Conservation (phyloP, 768 basidiomycete species). For the Agrocybe praecox region DNA sequence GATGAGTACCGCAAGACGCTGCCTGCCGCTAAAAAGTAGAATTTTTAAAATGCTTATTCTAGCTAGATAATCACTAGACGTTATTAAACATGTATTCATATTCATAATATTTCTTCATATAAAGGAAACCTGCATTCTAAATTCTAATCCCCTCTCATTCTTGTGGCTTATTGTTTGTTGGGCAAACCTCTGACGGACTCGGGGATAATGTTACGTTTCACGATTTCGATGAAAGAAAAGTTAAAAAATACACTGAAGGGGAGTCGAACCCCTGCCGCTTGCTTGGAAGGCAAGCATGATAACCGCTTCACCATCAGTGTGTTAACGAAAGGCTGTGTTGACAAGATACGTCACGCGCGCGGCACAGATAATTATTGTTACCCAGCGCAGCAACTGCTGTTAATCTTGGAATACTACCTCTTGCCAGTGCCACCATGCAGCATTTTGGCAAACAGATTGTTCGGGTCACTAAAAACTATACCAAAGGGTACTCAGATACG, state of each 20-base stretch:
- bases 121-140: neutral
- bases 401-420: neutral
- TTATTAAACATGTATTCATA: neutral
- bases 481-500: constrained; percentile 93
- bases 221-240: too few relatives aligned
- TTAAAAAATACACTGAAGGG: constrained; percentile 54
- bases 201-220: too few relatives aligned
- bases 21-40: constrained; percentile 71
- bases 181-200: too few relatives aligned
- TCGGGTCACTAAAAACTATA: constrained; percentile 93
- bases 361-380: neutral
- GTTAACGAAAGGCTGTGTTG: neutral
- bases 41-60: neutral
- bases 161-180: neutral
- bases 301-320: constrained; percentile 82
- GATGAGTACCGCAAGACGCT: constrained; percentile 84
- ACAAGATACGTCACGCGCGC: neutral
- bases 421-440: constrained; percentile 48
- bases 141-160: neutral
- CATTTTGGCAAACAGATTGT: constrained; percentile 85
- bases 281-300: constrained; percentile 91
- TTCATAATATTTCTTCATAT: neutral
- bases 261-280: constrained; percentile 78
- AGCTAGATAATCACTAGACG: neutral
- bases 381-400: neutral